Conservation (phyloP, 2,329 filamentous ascomycete genomes). For the Colletotrichum sp. region DNA sequence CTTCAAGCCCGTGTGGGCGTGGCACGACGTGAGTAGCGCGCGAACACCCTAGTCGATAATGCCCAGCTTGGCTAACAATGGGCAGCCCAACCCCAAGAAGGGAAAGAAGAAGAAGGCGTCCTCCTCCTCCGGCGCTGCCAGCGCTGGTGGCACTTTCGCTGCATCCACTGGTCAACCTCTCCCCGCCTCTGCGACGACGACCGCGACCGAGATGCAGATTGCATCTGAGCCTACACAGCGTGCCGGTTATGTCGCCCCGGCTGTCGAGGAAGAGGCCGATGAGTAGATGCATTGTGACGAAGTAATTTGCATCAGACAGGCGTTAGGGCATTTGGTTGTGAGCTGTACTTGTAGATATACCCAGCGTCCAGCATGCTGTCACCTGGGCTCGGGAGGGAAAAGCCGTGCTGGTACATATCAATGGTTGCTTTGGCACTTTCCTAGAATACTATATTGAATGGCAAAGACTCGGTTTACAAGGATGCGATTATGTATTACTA, state of each 20-base stretch:
- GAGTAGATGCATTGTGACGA: slow-evolving; percentile 35
- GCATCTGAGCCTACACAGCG: slow-evolving; percentile 46
- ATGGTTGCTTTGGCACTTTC: not conserved
- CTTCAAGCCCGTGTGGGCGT: slow-evolving; percentile 95
- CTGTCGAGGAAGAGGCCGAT: slow-evolving; percentile 56
- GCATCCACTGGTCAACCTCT: slow-evolving; percentile 57
- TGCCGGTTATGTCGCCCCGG: slow-evolving; percentile 52
- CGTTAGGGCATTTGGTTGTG: slow-evolving; percentile 8
- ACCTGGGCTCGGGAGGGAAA: not conserved
- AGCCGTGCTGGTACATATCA: not conserved
- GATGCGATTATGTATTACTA: not conserved
- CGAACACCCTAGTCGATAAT: not conserved
- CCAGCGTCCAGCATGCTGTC: not conserved
- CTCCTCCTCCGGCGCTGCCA: slow-evolving; percentile 29
- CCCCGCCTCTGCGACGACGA: slow-evolving; percentile 59
- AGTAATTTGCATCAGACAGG: slow-evolving; percentile 13
- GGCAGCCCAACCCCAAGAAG: slow-evolving; percentile 54
- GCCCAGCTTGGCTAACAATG: not conserved
- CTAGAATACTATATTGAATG: not conserved
- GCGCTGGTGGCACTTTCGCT: slow-evolving; percentile 49
- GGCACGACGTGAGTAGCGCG: slow-evolving; percentile 80
- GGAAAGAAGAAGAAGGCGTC: slow-evolving; percentile 55
- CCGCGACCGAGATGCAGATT: slow-evolving; percentile 60
- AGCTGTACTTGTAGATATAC: slow-evolving; percentile 11
- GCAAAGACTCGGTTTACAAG: not conserved